Conservation (phyloP, 83 land plant genomes). For the Diphasiastrum complanatum region DNA sequence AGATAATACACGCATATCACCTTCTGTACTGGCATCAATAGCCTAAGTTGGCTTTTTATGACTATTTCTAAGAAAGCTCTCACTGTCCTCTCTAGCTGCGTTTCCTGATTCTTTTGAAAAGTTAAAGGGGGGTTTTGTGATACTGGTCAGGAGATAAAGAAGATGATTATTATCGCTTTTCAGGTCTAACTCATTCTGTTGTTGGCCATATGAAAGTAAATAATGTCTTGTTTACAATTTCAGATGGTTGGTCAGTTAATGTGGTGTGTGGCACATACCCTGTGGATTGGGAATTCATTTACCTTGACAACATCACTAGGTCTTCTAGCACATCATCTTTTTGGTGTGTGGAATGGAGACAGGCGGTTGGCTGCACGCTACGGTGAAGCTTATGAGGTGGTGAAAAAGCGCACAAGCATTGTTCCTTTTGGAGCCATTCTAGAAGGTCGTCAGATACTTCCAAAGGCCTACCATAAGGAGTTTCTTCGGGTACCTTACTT, state of each 20-base stretch:
- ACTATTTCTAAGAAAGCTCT: too few species aligned
- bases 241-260: slow-evolving; percentile 98
- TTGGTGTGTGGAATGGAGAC: slow-evolving; percentile 99
- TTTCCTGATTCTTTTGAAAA: too few species aligned
- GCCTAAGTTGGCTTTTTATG: too few species aligned
- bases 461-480: slow-evolving; percentile 73
- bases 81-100: too few species aligned
- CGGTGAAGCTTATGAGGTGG: slow-evolving; percentile 71
- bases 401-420: slow-evolving; percentile 74
- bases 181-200: not conserved
- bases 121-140: too few species aligned
- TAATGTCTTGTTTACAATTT: not conserved
- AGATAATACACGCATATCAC: too few species aligned
- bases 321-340: slow-evolving; percentile 81
- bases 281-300: slow-evolving; percentile 95
- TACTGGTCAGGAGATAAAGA: too few species aligned
- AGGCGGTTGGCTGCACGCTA: slow-evolving; percentile 56
- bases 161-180: too few species aligned
- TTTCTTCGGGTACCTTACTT: slow-evolving; percentile 76
- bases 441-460: slow-evolving; percentile 84
- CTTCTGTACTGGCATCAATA: too few species aligned
- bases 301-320: slow-evolving; percentile 78
- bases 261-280: slow-evolving; percentile 91
- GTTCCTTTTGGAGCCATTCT: slow-evolving; percentile 85
- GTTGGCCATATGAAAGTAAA: too few species aligned